Evolutionary conservation across 2,329 filamentous ascomycete species (phyloP), one percentile per base, ranked within the genome.

Genomic region (Exophiala dermatitidis): DNA sequence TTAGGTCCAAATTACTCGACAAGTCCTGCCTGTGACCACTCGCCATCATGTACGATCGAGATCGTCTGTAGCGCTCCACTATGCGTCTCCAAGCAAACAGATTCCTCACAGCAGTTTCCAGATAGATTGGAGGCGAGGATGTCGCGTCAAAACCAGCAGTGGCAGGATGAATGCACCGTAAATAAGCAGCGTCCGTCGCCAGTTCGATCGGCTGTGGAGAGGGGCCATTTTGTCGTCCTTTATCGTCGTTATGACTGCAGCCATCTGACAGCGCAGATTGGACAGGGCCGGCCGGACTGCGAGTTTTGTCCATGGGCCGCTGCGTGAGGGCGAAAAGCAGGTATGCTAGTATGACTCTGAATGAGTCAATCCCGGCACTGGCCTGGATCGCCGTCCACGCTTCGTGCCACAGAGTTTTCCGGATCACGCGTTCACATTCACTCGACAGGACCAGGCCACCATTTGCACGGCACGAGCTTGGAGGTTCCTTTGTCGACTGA

Each of bases 281-380:
- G 9, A 12, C 34, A 32, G 6, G 44, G 37, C 46, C 28, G 5
- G 26, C 34, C 40, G 6, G 44, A 37, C 46, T 32, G 5, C 1
- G 33, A n/a, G 26, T 45, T 9, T 41, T 30, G 33, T 70, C 63
- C 7, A 68, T 53, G 4, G 72, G 72, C 48, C 67, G 66, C 56
- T 74, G 72, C 0, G 71, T 72, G 44, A 75, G 59, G n/a, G 72
- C 71, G 53, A 75, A 74, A 4, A 75, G 69, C 26, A 75, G 71
- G 41, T 73, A 69, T 29, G 72, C 72, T 31, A 74, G 69, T 2
- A 71, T 69, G 7, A 74, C 65, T 2, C 72, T 67, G 55, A 74
- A 74, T 1, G 72, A 75, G n/a, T 71, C 68, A n/a, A 72, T 69
- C 1, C 66, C 68, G 6, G 65, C 61, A 1, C 67, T 68, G 12